Base-by-base conservation (phyloP, 148 eudicot genomes). In the Spergularia bocconei region DNA sequence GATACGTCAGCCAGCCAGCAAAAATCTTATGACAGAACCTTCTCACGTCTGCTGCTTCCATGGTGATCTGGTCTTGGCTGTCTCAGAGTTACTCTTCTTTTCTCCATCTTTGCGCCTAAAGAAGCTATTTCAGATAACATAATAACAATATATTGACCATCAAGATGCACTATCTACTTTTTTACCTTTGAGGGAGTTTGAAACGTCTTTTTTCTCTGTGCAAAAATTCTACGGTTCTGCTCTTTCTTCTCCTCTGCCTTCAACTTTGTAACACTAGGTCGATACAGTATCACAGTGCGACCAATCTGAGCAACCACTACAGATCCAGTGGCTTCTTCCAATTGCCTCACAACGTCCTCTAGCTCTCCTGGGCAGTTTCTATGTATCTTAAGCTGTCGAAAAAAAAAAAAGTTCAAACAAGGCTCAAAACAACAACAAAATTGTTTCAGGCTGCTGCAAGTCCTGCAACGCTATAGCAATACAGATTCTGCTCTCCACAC, bases 231-330 rank as follows among this genome's bases (percentile, higher is more conserved):
- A 66, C 85, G 88, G 76, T 83, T 73, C 78, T 83, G 85, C 74
- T 85, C 88, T 90, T 79, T 95, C 79, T 89, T 95, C 92, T 90
- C 87, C 72, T 87, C 99, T 15, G 88, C 97, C 84, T 89, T 83
- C 66, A 90, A 61, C 76, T 89, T 92, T 19, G 89, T 75, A 75
- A 92, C 38, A 83, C 99, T 95, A 10, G 99, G 99, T 66, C 97
- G 79, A 72, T 95, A 95, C n/a, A 95, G 87, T 69, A 95, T 95
- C 74, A 92, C 96, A 10, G 90, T 91, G 70, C 97, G 88, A 59
- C 99, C 97, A 75, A 95, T 90, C 79, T 85, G 90, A 63, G 88
- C 81, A 71, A 95, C 92, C 21, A 74, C 92, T 50, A 88, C 88
- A 6, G 96, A 90, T 14, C 92, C 96, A 41, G 96, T 90, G 57